Evolutionary conservation across 1,284 basidiomycete species (phyloP).

Genomic region (Chondrostereum purpureum): DNA sequence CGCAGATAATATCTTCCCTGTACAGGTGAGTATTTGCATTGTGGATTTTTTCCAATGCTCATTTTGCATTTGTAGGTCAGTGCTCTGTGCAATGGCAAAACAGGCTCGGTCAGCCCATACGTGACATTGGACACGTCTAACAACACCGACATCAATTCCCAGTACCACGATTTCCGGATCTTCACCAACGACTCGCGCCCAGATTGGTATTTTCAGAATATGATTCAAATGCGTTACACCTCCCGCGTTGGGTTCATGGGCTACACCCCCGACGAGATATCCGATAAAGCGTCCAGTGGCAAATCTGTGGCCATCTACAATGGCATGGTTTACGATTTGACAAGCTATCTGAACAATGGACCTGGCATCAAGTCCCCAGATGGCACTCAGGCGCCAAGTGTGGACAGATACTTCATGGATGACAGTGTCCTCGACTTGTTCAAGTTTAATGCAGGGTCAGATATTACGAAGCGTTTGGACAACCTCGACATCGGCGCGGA

Average conservation of each 20-base stretch:
- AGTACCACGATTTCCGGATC: conserved; percentile 94
- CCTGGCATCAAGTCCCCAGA: conserved; percentile 53
- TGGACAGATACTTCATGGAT: conserved; percentile 78
- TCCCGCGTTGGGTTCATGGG: conserved; percentile 88
- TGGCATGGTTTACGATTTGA: conserved; percentile 83
- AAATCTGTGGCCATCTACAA: conserved; percentile 77
- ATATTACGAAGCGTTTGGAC: conserved; percentile 80
- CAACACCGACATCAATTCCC: conserved; percentile 71
- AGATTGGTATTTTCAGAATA: conserved; percentile 96
- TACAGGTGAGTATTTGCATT: conserved; percentile 59
- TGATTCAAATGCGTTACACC: conserved; percentile 86
- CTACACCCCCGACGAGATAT: conserved; percentile 76
- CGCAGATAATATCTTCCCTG: conserved; percentile 83
- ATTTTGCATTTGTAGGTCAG: conserved; percentile 55
- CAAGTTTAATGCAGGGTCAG: conserved; percentile 73
- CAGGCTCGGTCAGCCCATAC: conserved; percentile 79
- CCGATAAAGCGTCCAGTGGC: conserved; percentile 61
- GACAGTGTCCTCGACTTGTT: conserved; percentile 74
- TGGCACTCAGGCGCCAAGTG: conserved; percentile 53
- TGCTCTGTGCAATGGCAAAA: conserved; percentile 86
- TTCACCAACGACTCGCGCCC: conserved; percentile 85
- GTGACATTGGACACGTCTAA: conserved; percentile 79
- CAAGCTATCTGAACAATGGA: conserved; percentile 66
- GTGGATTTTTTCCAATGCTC: not conserved
- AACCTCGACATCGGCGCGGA: conserved; percentile 54